Base-by-base conservation (phyloP, 441 rosid species). In the Croton setiger region DNA sequence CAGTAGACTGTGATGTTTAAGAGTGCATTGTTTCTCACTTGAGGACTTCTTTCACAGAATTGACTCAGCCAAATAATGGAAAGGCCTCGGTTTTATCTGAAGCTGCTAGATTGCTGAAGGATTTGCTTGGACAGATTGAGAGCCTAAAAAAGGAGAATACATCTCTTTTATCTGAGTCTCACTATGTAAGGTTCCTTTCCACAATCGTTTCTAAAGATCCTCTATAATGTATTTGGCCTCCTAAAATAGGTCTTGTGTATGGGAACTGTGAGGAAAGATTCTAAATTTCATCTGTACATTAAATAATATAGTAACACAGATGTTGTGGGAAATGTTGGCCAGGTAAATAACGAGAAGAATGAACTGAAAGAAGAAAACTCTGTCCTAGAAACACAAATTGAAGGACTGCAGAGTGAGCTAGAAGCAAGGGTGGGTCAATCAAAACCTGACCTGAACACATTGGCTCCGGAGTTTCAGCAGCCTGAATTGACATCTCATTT, bases 281-380 rank as follows among this genome's bases (percentile, higher is more conserved):
- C 48, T 8, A 20, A 14, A 23, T 21, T 68, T 31, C 35, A 6
- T 31, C 18, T 44, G 60, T 37, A 53, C 33, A 44, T 15, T 58
- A 48, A 21, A 48, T 13, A 20, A 6, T 17, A 44, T 48, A 21
- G 23, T 54, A 20, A 20, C 6, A 17, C 43, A 27, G 31, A 20
- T 61, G 31, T 52, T 71, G 73, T 62, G 41, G 31, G 62, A 62
- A 71, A 59, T 33, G 20, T 72, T 63, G 53, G 21, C 33, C 83
- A 93, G 98, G 91, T 91, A 66, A 81, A 81, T 4, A 44, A 78
- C 4, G 98, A 94, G 87, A 94, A 80, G 74, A 86, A 86, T 57
- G 98, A 94, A 72, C 83, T 94, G 51, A 78, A 71, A 77, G 98
- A 90, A 75, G 98, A 94, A 77, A 94, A 82, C 64, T 81, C 84